Base-by-base conservation (phyloP, 768 basidiomycete species). In the Mycena crocata region DNA sequence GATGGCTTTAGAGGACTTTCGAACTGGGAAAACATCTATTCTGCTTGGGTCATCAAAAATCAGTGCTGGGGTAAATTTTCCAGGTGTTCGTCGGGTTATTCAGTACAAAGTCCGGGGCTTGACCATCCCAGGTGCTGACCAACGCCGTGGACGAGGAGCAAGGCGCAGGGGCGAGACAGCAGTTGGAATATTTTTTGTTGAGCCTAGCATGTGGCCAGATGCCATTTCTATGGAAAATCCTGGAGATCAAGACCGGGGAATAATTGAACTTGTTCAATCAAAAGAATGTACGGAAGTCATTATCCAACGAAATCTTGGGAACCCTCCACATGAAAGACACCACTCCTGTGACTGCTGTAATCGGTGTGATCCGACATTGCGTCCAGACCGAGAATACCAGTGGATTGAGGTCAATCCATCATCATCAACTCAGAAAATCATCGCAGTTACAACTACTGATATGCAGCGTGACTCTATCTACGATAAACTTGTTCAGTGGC, bases 51-150 rank as follows among this genome's bases (percentile, higher is more conserved):
- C n/a, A n/a, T n/a, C n/a, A n/a, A n/a, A n/a, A n/a, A n/a, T n/a
- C n/a, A 71, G 71, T 23, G 63, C 72, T 1, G 72, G 71, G 1
- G 60, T 71, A 54, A 66, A 71, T 45, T 67, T 71, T 45, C 62
- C 70, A 2, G 40, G 64, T 57, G 69, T 72, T 19, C 19, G 30
- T 12, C 66, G 10, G 71, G 70, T 24, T n/a, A 51, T 72, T 12
- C 71, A 72, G 48, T 72, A 70, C 44, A 48, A 66, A 13, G 52
- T 51, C 31, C 46, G 63, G 12, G 71, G 55, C 46, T 46, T 73
- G 12, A 68, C 64, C 1, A 21, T 73, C 61, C 0, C 48, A 37
- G 23, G 31, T n/a, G 61, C 55, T 48, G 67, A 62, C 26, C 72
- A 73, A 35, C 64, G 70, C 7, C 50, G 32, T 19, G 54, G 54